Conservation (phyloP, 192 early-diverging fungal species). For the Podila minutissima region DNA sequence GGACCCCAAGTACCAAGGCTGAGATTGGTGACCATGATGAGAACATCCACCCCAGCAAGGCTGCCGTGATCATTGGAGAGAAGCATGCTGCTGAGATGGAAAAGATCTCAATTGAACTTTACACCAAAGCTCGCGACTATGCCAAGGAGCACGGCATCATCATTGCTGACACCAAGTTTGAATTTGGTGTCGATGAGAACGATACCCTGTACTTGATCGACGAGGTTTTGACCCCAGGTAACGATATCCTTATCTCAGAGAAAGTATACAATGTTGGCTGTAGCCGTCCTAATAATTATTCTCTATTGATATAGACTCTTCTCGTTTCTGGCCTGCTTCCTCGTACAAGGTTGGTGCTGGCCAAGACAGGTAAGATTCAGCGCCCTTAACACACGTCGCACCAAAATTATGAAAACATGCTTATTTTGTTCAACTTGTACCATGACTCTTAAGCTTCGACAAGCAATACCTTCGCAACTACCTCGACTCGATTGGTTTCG, state of each 20-base stretch:
- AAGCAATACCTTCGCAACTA: constrained; percentile 99
- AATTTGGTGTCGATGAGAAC: constrained; percentile 93
- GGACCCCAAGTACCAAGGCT: constrained; percentile 99
- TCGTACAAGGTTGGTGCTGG: constrained; percentile 79
- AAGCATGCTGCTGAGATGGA: constrained; percentile 80
- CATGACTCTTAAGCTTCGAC: constrained; percentile 73
- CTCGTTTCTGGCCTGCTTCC: constrained; percentile 94
- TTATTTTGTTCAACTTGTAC: not conserved
- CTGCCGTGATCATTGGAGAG: constrained; percentile 86
- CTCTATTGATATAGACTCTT: constrained; percentile 76
- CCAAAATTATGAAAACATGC: not conserved
- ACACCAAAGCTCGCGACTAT: constrained; percentile 88
- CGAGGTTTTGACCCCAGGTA: constrained; percentile 96
- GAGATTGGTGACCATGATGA: constrained; percentile 98
- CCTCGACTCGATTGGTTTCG: constrained; percentile 86
- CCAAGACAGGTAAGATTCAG: constrained; percentile 70
- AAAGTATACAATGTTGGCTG: too few relatives aligned
- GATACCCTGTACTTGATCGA: constrained; percentile 90
- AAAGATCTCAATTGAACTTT: constrained; percentile 79
- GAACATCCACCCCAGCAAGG: constrained; percentile 96
- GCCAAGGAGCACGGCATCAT: constrained; percentile 89
- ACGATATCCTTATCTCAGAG: not conserved
- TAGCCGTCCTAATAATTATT: not conserved
- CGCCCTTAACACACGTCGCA: not conserved
- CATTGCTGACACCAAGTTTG: constrained; percentile 99